phyloP scores from a whole-genome alignment of 306 rosid species.

The Cicer cuneatum region DNA sequence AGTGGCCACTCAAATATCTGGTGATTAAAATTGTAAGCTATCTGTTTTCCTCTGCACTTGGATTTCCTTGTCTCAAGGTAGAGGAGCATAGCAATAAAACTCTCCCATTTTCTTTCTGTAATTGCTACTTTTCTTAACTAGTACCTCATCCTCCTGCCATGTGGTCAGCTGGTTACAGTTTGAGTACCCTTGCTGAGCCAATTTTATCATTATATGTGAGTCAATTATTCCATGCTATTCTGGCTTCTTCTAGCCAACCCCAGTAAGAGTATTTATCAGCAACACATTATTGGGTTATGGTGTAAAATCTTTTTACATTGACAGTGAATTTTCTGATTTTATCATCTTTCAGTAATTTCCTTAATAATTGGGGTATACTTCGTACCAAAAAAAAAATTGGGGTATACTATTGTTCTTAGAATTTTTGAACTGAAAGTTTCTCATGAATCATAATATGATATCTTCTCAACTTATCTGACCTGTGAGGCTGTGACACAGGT shows the following conservation, averaged over 20 bases:
- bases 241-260: conserved; percentile 11
- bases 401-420: conserved; percentile 9
- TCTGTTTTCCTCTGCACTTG: background rate
- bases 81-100: conserved; percentile 17
- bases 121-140: conserved; percentile 2
- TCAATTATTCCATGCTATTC: conserved; percentile 7
- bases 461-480: conserved; percentile 38
- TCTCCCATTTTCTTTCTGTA: background rate
- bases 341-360: conserved; percentile 29
- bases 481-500: conserved; percentile 62
- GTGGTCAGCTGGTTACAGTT: conserved; percentile 14
- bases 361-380: background rate
- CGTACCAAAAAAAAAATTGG: background rate
- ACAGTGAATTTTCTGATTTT: conserved; percentile 25
- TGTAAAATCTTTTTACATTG: conserved; percentile 14
- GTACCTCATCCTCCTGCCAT: conserved; percentile 19
- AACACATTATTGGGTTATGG: conserved; percentile 18
- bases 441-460: conserved; percentile 36
- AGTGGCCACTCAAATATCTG: background rate
- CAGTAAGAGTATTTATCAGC: conserved; percentile 5
- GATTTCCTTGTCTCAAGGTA: conserved; percentile 12
- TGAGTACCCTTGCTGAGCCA: conserved; percentile 15
- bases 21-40: background rate
- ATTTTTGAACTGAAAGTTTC: conserved; percentile 34
- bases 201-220: background rate